These are phyloP conservation scores for Grammothele lineata DNA, from an alignment of 768 basidiomycete genomes.

Conservation along the genomic window DNA sequence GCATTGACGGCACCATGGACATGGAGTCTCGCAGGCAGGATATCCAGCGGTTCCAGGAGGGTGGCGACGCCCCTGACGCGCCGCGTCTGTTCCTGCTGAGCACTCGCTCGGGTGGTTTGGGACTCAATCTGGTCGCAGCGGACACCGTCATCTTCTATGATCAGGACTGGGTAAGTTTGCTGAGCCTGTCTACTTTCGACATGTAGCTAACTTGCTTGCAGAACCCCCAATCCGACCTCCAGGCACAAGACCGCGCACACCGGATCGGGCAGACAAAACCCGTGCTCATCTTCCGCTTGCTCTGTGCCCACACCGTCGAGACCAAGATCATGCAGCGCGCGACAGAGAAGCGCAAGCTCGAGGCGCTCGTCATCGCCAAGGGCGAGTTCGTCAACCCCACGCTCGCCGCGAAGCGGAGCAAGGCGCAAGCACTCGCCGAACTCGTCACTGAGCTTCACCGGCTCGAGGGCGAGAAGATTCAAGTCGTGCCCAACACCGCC, in stretches of 20 bases:
- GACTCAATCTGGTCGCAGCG: constrained; percentile 76
- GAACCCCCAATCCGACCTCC: constrained; percentile 96
- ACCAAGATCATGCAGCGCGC: constrained; percentile 89
- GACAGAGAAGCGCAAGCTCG: constrained; percentile 82
- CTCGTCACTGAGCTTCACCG: constrained; percentile 73
- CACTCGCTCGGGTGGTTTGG: constrained; percentile 76
- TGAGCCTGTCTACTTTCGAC: not conserved
- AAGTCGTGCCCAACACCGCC: constrained; percentile 73
- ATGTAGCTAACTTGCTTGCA: constrained; percentile 23
- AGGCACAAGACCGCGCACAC: constrained; percentile 94
- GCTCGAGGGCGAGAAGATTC: constrained; percentile 87
- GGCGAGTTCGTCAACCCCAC: constrained; percentile 84
- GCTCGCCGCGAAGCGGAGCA: constrained; percentile 39
- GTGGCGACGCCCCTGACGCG: constrained; percentile 55
- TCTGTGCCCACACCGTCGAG: constrained; percentile 88
- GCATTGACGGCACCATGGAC: constrained; percentile 86
- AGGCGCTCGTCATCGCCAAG: constrained; percentile 93
- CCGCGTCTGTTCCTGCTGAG: constrained; percentile 77
- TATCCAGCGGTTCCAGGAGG: constrained; percentile 81
- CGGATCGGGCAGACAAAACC: constrained; percentile 93
- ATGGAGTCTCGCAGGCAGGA: constrained; percentile 80
- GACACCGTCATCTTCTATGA: constrained; percentile 95
- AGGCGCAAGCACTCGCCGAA: constrained; percentile 68
- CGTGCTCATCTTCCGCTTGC: constrained; percentile 84
- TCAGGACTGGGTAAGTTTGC: constrained; percentile 80